Percentiles rank a stretch among this genome's conserved stretches.
Evolutionary conservation across 2,329 filamentous ascomycete species (phyloP).

Genomic region (Neophaeococcomyces mojaviensis): DNA sequence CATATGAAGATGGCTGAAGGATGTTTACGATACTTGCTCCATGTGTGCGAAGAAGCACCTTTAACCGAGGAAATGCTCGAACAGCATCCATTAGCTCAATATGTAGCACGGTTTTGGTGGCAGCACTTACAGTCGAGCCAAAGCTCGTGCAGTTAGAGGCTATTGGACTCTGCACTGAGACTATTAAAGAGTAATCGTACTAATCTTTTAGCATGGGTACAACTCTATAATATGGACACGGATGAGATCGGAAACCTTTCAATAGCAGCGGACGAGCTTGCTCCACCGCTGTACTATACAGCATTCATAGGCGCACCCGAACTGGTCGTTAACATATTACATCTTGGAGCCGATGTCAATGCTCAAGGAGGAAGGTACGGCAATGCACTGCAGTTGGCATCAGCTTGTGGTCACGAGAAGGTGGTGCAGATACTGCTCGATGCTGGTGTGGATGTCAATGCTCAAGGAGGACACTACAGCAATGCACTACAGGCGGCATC

Average conservation of each 20-base stretch:
- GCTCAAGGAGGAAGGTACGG: too few species aligned
- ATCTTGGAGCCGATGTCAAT: too few species aligned
- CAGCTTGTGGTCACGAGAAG: too few species aligned
- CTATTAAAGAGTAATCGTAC: slow-evolving; percentile 2
- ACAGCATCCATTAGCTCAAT: neutral
- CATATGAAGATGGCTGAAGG: too few species aligned
- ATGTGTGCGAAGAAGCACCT: too few species aligned
- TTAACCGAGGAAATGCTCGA: neutral
- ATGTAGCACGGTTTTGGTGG: slow-evolving; percentile 2
- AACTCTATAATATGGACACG: slow-evolving; percentile 6
- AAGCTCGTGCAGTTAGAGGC: neutral
- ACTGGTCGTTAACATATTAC: slow-evolving; percentile 1
- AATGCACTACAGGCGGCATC: too few species aligned
- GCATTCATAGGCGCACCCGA: slow-evolving; percentile 3
- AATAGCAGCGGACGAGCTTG: neutral
- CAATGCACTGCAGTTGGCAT: too few species aligned
- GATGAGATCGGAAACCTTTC: neutral
- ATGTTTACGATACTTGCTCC: too few species aligned
- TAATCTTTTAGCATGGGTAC: slow-evolving; percentile 6
- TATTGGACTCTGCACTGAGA: slow-evolving; percentile 4
- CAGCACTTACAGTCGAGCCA: slow-evolving; percentile 1
- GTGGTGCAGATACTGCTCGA: too few species aligned
- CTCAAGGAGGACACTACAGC: too few species aligned
- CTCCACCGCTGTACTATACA: slow-evolving; percentile 9
- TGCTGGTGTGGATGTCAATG: too few species aligned